Evolutionary conservation across 2,329 filamentous ascomycete genomes (phyloP).

Genomic region (Diaporthe nobilis): DNA sequence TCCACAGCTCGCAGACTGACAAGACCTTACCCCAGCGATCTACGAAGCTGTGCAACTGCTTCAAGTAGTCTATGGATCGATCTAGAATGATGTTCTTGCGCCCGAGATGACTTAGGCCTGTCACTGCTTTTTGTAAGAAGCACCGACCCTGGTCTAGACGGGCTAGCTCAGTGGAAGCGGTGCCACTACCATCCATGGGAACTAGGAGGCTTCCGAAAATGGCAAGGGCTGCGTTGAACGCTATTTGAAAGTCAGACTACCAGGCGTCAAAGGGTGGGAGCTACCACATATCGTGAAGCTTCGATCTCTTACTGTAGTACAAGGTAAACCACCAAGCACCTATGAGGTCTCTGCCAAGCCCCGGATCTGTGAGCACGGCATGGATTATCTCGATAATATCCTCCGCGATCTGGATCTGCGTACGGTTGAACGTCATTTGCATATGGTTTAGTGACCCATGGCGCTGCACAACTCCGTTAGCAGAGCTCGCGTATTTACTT

Average conservation of each 20-base stretch:
- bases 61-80: neutral
- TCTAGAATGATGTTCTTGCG: neutral
- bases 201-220: neutral
- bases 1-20: neutral
- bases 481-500: neutral
- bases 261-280: neutral
- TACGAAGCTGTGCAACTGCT: neutral
- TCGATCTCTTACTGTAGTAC: neutral
- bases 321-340: neutral
- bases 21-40: neutral
- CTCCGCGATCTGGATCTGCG: neutral
- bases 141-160: neutral
- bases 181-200: neutral
- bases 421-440: neutral
- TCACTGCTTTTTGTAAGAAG: neutral
- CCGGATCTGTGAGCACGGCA: neutral
- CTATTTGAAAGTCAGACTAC: neutral
- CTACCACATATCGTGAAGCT: neutral
- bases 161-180: neutral
- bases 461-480: neutral
- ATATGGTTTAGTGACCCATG: neutral
- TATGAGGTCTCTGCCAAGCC: neutral
- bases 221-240: constrained; percentile 1
- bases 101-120: neutral
- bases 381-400: neutral